Percentiles rank a stretch among this genome's conserved stretches.
Conservation (phyloP, 768 basidiomycete species). For the Termitomyces sp. region DNA sequence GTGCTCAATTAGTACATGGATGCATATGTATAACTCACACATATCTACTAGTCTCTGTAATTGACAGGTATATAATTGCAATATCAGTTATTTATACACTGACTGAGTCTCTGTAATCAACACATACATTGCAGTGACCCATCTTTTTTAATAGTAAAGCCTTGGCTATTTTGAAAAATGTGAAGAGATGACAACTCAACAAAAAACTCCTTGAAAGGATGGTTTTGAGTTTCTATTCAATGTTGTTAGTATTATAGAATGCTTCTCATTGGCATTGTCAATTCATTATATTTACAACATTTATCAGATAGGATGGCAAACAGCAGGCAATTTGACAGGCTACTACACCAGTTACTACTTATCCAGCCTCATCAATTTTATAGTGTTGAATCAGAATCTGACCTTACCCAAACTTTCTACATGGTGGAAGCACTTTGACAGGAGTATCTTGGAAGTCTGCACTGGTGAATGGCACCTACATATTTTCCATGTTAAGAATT, state of each 20-base stretch:
- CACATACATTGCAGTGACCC: too few species aligned
- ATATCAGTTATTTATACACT: too few species aligned
- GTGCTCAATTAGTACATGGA: too few species aligned
- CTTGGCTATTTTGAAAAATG: too few species aligned
- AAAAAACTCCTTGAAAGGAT: slow-evolving; percentile 42
- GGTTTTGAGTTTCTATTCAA: slow-evolving; percentile 32
- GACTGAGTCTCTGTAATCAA: too few species aligned
- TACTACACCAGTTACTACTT: slow-evolving; percentile 2
- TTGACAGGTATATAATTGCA: too few species aligned
- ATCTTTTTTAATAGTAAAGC: too few species aligned
- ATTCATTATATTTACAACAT: not conserved
- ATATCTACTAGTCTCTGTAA: too few species aligned
- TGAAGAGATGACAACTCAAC: slow-evolving; percentile 25
- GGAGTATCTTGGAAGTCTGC: slow-evolving; percentile 23
- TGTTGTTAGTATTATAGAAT: not conserved
- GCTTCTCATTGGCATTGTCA: not conserved
- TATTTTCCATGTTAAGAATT: not conserved
- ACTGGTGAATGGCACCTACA: slow-evolving; percentile 19
- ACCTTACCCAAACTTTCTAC: slow-evolving; percentile 27
- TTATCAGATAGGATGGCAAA: not conserved
- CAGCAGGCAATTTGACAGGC: not conserved
- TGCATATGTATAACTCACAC: too few species aligned
- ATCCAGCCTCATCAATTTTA: not conserved
- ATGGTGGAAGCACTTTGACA: slow-evolving; percentile 21
- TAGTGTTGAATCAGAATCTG: not conserved